A percentile compares a stretch with the other conserved stretches of the same genome.
phyloP scores from a whole-genome alignment of 345 rosid genomes.

The Eutrema yunnanense region DNA sequence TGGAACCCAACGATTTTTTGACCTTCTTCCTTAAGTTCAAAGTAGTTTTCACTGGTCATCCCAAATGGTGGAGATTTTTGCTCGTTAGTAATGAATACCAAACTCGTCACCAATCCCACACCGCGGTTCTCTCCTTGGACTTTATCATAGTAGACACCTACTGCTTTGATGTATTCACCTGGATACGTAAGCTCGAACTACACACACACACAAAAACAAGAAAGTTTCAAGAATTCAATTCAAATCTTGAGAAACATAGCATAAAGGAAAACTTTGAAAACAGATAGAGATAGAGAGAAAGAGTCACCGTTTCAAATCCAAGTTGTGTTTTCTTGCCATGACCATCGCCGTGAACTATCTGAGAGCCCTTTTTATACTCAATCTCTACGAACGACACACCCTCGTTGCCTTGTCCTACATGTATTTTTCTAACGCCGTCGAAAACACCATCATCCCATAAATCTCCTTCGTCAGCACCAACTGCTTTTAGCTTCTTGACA shows the following conservation, averaged over 20 bases:
- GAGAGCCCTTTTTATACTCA: constrained; percentile 11
- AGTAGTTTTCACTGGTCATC: background rate
- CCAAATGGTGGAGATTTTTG: background rate
- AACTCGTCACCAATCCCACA: background rate
- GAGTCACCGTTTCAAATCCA: background rate
- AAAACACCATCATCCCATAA: background rate
- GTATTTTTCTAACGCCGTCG: background rate
- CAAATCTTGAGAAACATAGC: background rate
- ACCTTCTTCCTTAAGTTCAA: background rate
- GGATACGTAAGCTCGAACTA: constrained; percentile 4
- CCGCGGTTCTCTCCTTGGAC: background rate
- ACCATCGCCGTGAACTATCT: background rate
- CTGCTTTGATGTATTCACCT: background rate
- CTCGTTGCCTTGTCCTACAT: background rate
- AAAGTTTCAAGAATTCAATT: background rate
- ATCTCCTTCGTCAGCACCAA: background rate
- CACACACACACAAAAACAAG: background rate
- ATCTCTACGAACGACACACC: background rate
- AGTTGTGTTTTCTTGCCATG: background rate
- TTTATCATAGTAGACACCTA: background rate
- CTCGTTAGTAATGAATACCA: constrained; percentile 8
- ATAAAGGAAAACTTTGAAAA: background rate
- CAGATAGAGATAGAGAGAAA: background rate
- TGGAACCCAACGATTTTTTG: constrained; percentile 7
- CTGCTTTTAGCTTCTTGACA: background rate